Conservation (phyloP, 2,329 filamentous ascomycete species). For the Teratosphaeria nubilosa region DNA sequence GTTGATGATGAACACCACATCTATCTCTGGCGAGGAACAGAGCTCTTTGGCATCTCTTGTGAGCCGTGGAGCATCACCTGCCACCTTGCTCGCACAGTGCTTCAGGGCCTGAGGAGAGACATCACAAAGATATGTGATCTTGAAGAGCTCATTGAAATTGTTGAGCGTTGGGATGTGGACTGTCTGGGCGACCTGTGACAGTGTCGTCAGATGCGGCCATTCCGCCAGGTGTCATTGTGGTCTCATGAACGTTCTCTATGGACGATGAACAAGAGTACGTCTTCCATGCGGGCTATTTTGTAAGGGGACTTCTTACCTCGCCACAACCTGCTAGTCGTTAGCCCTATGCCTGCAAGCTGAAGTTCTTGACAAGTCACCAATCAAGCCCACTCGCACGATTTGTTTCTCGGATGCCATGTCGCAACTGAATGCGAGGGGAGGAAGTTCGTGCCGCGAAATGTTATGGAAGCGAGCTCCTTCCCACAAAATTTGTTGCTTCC, state of each 20-base stretch:
- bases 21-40: slow-evolving; percentile 34
- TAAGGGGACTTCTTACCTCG: neutral
- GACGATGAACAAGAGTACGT: neutral
- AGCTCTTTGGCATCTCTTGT: slow-evolving; percentile 28
- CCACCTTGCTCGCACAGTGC: slow-evolving; percentile 31
- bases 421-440: too few relatives aligned
- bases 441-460: neutral
- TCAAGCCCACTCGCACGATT: neutral
- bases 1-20: slow-evolving; percentile 46
- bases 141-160: slow-evolving; percentile 36
- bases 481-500: neutral
- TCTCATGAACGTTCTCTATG: too few relatives aligned
- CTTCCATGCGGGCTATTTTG: neutral
- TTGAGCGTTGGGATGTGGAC: slow-evolving; percentile 44
- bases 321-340: neutral
- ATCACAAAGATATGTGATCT: slow-evolving; percentile 43
- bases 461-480: neutral
- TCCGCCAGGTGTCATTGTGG: too few relatives aligned
- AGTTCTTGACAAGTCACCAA: neutral
- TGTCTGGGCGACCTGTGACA: slow-evolving; percentile 28
- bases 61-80: slow-evolving; percentile 26
- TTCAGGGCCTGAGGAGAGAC: slow-evolving; percentile 31
- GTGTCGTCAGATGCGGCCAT: neutral
- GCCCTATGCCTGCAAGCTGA: neutral
- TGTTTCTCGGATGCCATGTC: neutral